A percentile compares a stretch with the other conserved stretches of the same genome.
phyloP scores from a whole-genome alignment of 768 basidiomycete species.

The Ramaria rubella region DNA sequence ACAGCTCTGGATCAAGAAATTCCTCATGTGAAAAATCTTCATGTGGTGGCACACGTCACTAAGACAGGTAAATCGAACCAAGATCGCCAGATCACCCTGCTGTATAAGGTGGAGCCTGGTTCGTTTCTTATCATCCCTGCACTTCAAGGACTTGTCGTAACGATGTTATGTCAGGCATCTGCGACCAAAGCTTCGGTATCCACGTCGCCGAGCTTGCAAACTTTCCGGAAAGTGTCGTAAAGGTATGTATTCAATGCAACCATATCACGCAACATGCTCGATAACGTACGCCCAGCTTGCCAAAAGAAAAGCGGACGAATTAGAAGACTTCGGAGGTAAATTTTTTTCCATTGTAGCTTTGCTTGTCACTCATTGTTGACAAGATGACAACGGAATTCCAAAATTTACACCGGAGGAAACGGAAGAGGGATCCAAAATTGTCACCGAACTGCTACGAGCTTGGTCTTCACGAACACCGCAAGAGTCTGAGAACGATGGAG shows the following conservation, averaged over 20 bases:
- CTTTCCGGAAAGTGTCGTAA: slow-evolving; percentile 91
- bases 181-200: slow-evolving; percentile 97
- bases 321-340: slow-evolving; percentile 72
- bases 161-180: slow-evolving; percentile 54
- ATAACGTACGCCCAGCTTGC: slow-evolving; percentile 50
- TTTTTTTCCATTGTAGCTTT: background rate
- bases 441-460: slow-evolving; percentile 67
- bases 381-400: slow-evolving; percentile 27
- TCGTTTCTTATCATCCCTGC: slow-evolving; percentile 15
- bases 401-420: slow-evolving; percentile 52
- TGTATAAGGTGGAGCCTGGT: slow-evolving; percentile 78
- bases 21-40: slow-evolving; percentile 84
- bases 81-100: slow-evolving; percentile 72
- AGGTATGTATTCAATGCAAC: slow-evolving; percentile 36
- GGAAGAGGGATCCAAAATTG: slow-evolving; percentile 73
- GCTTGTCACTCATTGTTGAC: slow-evolving; percentile 17
- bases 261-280: background rate
- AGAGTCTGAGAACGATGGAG: slow-evolving; percentile 30
- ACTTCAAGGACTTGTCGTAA: background rate
- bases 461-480: slow-evolving; percentile 45
- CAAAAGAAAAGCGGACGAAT: slow-evolving; percentile 85
- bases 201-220: slow-evolving; percentile 97
- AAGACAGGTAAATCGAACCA: slow-evolving; percentile 35
- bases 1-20: slow-evolving; percentile 87
- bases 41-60: slow-evolving; percentile 90